Conservation (phyloP, 2,329 filamentous ascomycete genomes). For the Aspergillus fumigatus region DNA sequence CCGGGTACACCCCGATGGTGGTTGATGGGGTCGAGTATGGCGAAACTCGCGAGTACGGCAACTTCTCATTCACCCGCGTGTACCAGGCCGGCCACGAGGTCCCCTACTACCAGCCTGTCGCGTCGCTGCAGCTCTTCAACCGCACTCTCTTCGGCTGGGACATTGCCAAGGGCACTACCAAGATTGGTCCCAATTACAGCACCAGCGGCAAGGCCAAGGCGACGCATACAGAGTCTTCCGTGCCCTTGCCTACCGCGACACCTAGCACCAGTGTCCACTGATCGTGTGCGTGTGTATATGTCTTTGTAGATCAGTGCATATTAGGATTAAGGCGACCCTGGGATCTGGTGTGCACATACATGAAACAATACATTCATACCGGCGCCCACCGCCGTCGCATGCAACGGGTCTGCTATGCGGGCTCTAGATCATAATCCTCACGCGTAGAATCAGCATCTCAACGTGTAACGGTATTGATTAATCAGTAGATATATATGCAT, state of each 20-base stretch:
- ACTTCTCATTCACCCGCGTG: constrained; percentile 63
- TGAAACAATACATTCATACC: background rate
- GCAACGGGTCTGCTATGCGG: background rate
- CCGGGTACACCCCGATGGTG: constrained; percentile 68
- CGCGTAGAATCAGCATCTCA: background rate
- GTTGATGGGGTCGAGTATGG: constrained; percentile 65
- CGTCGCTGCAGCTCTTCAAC: constrained; percentile 56
- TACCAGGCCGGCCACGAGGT: constrained; percentile 64
- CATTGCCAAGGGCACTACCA: constrained; percentile 48
- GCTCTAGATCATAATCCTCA: background rate
- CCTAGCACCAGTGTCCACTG: constrained; percentile 2
- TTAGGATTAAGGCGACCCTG: background rate
- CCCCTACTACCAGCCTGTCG: constrained; percentile 55
- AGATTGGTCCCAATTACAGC: constrained; percentile 31
- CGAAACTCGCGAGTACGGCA: constrained; percentile 70
- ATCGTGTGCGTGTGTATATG: background rate
- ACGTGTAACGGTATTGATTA: background rate
- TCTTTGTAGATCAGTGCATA: background rate
- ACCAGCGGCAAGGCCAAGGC: constrained; percentile 39
- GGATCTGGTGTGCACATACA: background rate
- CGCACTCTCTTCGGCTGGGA: constrained; percentile 55
- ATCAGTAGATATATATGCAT: background rate
- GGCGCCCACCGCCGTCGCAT: no score
- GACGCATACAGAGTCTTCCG: constrained; percentile 43
- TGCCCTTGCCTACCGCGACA: constrained; percentile 27